Conservation (phyloP, 2,329 filamentous ascomycete species). For the Ophiostoma ulmi region DNA sequence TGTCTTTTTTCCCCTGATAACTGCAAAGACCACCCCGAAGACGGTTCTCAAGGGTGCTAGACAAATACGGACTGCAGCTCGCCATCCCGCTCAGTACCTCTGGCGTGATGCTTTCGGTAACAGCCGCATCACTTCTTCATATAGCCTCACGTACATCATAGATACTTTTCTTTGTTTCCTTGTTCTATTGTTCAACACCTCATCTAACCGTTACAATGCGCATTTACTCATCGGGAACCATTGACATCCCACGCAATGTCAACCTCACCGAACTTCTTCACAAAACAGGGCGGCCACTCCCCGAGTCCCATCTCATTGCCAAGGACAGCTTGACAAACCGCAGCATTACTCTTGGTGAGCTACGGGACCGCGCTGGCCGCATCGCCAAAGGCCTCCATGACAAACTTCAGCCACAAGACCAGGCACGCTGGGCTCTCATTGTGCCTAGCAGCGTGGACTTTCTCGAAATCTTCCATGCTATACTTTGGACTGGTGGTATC, state of each 20-base stretch:
- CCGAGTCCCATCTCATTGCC: constrained; percentile 41
- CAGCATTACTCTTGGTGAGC: constrained; percentile 42
- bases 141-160: background rate
- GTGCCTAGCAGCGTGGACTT: constrained; percentile 23
- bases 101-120: background rate
- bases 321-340: constrained; percentile 42
- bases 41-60: background rate
- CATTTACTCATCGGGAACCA: constrained; percentile 33
- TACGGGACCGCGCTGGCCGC: constrained; percentile 39
- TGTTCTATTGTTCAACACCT: background rate
- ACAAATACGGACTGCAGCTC: constrained; percentile 5
- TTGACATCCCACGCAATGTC: constrained; percentile 37
- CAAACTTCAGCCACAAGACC: constrained; percentile 34
- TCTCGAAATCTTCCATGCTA: background rate
- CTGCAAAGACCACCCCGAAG: no score
- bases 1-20: background rate
- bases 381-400: constrained; percentile 39
- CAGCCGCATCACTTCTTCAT: background rate
- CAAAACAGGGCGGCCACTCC: constrained; percentile 34
- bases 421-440: constrained; percentile 40
- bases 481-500: background rate
- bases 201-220: constrained; percentile 30
- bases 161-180: background rate
- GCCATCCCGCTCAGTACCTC: background rate
- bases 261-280: constrained; percentile 44